Percentiles rank a stretch among this genome's conserved stretches.
These are phyloP conservation scores for Dactylellina cionopaga DNA, from an alignment of 2,329 filamentous ascomycete species.

Conservation along the genomic window DNA sequence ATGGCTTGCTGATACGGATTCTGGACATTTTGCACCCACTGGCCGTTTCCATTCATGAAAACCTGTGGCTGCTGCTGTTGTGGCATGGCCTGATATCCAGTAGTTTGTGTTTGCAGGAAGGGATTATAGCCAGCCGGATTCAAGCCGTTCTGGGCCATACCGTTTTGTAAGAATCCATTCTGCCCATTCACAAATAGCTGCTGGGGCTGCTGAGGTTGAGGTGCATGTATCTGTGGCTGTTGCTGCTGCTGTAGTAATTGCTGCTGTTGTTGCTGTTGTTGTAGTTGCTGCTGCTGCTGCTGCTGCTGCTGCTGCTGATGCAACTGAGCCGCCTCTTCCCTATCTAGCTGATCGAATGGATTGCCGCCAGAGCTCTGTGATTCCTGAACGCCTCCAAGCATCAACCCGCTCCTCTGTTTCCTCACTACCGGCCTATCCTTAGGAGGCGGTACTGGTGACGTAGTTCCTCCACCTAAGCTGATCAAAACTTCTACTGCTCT, in stretches of 20 bases:
- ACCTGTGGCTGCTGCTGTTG: constrained; percentile 59
- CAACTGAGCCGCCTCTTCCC: constrained; percentile 60
- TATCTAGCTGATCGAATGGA: constrained; percentile 60
- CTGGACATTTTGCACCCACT: constrained; percentile 39
- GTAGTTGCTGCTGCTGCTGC: constrained; percentile 55
- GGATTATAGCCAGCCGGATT: constrained; percentile 37
- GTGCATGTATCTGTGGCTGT: constrained; percentile 18
- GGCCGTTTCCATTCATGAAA: constrained; percentile 47
- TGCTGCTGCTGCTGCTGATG: constrained; percentile 58
- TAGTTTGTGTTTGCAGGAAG: constrained; percentile 45
- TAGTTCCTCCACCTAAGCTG: constrained; percentile 74
- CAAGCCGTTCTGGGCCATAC: constrained; percentile 34
- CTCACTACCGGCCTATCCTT: constrained; percentile 59
- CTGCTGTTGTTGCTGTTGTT: constrained; percentile 47
- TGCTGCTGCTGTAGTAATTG: constrained; percentile 15
- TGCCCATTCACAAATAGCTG: constrained; percentile 43
- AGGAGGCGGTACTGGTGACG: constrained; percentile 64
- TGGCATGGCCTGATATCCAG: constrained; percentile 18
- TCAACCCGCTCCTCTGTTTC: constrained; percentile 55
- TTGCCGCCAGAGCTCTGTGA: constrained; percentile 52
- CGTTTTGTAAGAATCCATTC: constrained; percentile 38
- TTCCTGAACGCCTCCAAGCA: constrained; percentile 53
- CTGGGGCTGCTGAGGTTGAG: constrained; percentile 25
- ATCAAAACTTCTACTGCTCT: constrained; percentile 85
- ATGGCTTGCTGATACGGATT: constrained; percentile 53